Conservation (phyloP, 1,284 basidiomycete genomes). For the Apiotrichum laibachii region DNA sequence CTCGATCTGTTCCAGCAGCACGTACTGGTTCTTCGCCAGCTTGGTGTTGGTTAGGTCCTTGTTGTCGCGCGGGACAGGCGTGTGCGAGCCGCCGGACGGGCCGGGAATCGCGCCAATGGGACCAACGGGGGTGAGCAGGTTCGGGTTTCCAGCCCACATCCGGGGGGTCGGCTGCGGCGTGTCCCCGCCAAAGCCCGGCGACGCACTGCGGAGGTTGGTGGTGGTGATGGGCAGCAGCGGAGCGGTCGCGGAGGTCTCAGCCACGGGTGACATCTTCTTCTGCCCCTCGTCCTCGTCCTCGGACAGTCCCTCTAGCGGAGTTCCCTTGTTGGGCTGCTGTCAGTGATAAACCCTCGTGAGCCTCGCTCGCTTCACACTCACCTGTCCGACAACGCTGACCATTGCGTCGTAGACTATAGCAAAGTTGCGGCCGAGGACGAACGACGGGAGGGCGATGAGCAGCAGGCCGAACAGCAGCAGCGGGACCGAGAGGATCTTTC, state of each 20-base stretch:
- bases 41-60: slow-evolving; percentile 49
- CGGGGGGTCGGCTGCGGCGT: not conserved
- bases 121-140: slow-evolving; percentile 2
- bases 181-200: not conserved
- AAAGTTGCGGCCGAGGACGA: slow-evolving; percentile 84
- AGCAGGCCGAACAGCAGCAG: slow-evolving; percentile 79
- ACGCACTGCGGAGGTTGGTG: not conserved
- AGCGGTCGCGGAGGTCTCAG: slow-evolving; percentile 2
- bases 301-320: slow-evolving; percentile 6
- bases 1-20: slow-evolving; percentile 48
- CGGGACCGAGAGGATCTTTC: slow-evolving; percentile 75
- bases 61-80: slow-evolving; percentile 11
- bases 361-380: not conserved
- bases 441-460: slow-evolving; percentile 79
- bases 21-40: slow-evolving; percentile 51
- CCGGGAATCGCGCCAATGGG: not conserved
- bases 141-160: slow-evolving; percentile 20
- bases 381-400: slow-evolving; percentile 14
- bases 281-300: not conserved
- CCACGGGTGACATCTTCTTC: not conserved
- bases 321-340: slow-evolving; percentile 1
- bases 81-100: not conserved
- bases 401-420: slow-evolving; percentile 81
- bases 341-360: slow-evolving; percentile 4
- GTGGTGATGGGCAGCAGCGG: slow-evolving; percentile 1